phyloP scores from a whole-genome alignment of 1,139 yeast genomes.

The Zygotorulaspora mrakii region DNA sequence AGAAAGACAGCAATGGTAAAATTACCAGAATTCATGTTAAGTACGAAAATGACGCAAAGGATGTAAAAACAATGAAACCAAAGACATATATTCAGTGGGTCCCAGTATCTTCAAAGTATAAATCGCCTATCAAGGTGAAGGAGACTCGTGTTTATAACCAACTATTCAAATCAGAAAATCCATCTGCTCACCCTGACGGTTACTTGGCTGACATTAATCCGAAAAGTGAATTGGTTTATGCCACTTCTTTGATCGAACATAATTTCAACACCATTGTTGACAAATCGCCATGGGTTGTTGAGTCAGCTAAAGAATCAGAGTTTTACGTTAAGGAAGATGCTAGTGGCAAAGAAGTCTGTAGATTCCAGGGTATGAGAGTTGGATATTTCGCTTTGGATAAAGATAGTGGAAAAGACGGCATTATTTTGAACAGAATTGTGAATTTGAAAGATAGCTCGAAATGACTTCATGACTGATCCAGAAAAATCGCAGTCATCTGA shows the following conservation, averaged over 20 bases:
- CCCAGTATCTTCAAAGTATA: conserved; percentile 59
- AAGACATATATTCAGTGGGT: conserved; percentile 98
- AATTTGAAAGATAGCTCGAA: conserved; percentile 65
- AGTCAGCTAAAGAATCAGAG: conserved; percentile 53
- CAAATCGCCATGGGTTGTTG: conserved; percentile 75
- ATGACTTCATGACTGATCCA: no score
- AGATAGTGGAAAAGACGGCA: conserved; percentile 57
- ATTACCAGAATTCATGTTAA: conserved; percentile 70
- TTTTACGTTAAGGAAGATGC: conserved; percentile 65
- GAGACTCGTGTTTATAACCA: conserved; percentile 88
- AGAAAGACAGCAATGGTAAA: conserved; percentile 53
- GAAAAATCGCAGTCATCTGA: no score
- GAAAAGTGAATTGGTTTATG: conserved; percentile 66
- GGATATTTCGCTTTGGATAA: conserved; percentile 93
- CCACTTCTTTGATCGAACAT: conserved; percentile 71
- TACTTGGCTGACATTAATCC: conserved; percentile 79
- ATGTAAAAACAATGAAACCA: conserved; percentile 61
- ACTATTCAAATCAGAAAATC: conserved; percentile 88
- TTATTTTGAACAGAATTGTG: conserved; percentile 82
- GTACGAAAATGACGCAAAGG: conserved; percentile 60
- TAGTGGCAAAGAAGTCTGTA: conserved; percentile 69
- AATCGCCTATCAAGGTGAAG: conserved; percentile 57
- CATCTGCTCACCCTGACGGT: conserved; percentile 83
- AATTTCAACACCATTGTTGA: conserved; percentile 65
- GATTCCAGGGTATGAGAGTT: conserved; percentile 97